Evolutionary conservation across 2,329 filamentous ascomycete genomes (phyloP), one percentile per base, ranked within the genome.

Genomic region (Venturia nashicola): DNA sequence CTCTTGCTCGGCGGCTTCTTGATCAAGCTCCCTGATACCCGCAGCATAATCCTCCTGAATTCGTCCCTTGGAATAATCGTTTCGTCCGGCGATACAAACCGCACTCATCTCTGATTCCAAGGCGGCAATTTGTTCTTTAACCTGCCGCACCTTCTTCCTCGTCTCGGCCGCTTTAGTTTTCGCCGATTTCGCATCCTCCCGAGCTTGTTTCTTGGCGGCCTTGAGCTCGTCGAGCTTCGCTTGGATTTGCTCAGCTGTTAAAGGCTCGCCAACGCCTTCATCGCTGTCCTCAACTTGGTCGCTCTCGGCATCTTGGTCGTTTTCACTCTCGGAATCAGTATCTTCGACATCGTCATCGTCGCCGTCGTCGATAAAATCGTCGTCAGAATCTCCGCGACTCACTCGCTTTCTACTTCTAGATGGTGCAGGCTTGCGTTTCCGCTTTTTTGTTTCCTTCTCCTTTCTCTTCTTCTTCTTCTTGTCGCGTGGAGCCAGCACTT

Each of bases 11-110:
- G 77, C 77, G 43, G 77, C 73, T 65, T 86, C 83, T 67, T 83
- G 77, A 65, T 87, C 83, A 0, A 86, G 76, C 66, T 86, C 83
- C 66, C 78, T 80, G 61, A 87, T 81, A 0, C 84, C 84, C 57
- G 77, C 74, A 1, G 82, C 83, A 69, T 86, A 87, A 63, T 87
- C 83, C 14, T 76, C 71, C 68, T 81, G 79, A 46, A 88, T 86
- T 0, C 78, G 78, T 0, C 68, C 69, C 62, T 78, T 81, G 0
- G 83, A 81, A 65, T 83, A 85, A 0, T 78, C 69, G 62, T 87
- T 88, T 32, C 85, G 76, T 5, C 77, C 78, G 18, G 75, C 72
- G 64, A 87, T 84, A 66, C 84, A 81, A 1, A 77, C 69, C 2
- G 42, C 42, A n/a, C 42, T 61, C 60, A 34, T 43, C n/a, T 61